Evolutionary conservation across 306 rosid genomes (phyloP).

Genomic region (Trifolium subterraneum): DNA sequence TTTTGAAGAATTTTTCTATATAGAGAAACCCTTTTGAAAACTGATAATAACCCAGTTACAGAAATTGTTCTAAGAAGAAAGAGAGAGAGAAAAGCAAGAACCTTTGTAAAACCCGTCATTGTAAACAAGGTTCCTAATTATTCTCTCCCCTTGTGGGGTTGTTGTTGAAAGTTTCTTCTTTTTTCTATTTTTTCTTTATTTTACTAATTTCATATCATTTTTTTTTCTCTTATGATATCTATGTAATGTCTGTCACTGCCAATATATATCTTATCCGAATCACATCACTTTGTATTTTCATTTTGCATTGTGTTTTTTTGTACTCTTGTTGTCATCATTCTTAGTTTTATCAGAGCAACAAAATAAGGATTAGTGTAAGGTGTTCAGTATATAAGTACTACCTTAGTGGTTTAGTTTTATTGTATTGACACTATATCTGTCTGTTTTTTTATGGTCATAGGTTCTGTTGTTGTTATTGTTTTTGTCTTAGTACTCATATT

Average conservation of each 20-base stretch:
- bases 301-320: constrained; percentile 46
- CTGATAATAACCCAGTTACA: constrained; percentile 5
- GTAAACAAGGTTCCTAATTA: constrained; percentile 73
- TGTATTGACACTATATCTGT: constrained; percentile 20
- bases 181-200: constrained; percentile 41
- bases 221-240: constrained; percentile 48
- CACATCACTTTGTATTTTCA: constrained; percentile 32
- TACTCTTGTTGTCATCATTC: constrained; percentile 53
- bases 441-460: constrained; percentile 21
- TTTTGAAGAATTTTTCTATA: constrained; percentile 34
- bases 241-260: constrained; percentile 48
- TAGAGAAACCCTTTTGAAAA: constrained; percentile 36
- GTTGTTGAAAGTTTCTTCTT: constrained; percentile 42
- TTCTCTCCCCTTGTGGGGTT: constrained; percentile 50
- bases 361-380: constrained; percentile 14
- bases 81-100: constrained; percentile 36
- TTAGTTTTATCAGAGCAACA: constrained; percentile 57
- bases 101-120: constrained; percentile 73
- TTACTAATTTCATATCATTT: neutral
- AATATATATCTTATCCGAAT: constrained; percentile 49
- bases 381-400: constrained; percentile 21
- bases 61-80: constrained; percentile 32
- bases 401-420: constrained; percentile 20
- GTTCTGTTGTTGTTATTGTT: constrained; percentile 32
- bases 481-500: constrained; percentile 40